A percentile compares a stretch with the other conserved stretches of the same genome.
These are phyloP conservation scores for Chaetoscypha palmicola DNA, from an alignment of 2,329 filamentous ascomycete species.

Conservation along the genomic window DNA sequence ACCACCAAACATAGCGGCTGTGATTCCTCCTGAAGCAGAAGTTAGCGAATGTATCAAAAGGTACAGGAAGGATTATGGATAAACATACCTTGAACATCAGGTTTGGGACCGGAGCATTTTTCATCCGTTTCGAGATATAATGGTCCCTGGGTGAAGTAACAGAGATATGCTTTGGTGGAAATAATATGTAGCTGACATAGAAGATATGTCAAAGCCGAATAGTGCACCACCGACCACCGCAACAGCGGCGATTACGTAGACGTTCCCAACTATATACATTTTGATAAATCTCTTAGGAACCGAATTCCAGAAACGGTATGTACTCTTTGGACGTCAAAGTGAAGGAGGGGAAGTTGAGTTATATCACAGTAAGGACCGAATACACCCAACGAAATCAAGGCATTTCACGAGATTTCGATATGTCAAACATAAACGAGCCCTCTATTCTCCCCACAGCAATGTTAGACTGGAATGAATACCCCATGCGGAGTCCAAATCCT, in stretches of 20 bases:
- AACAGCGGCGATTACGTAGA: conserved; percentile 29
- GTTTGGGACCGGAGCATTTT: conserved; percentile 46
- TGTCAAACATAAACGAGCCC: no score
- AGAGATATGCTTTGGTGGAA: conserved; percentile 43
- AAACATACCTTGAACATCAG: conserved; percentile 28
- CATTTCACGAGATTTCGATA: no score
- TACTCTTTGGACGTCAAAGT: not conserved
- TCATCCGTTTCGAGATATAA: conserved; percentile 30
- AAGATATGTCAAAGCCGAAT: conserved; percentile 46
- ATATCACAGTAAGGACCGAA: no score
- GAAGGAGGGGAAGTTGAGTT: not conserved
- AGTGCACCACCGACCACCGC: conserved; percentile 29
- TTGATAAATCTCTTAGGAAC: conserved; percentile 3
- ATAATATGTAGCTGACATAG: conserved; percentile 53
- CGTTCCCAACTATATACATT: conserved; percentile 24
- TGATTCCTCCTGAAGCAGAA: conserved; percentile 48
- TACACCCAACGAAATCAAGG: no score
- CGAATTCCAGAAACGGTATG: no score
- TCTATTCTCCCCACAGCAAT: no score
- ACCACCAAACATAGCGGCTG: conserved; percentile 63
- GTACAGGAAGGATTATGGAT: conserved; percentile 22
- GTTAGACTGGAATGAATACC: no score
- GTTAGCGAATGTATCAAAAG: no score
- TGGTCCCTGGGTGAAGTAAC: conserved; percentile 41
- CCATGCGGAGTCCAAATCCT: no score